Evolutionary conservation across 2,329 filamentous ascomycete genomes (phyloP).

Genomic region (Diaporthe caulivora): DNA sequence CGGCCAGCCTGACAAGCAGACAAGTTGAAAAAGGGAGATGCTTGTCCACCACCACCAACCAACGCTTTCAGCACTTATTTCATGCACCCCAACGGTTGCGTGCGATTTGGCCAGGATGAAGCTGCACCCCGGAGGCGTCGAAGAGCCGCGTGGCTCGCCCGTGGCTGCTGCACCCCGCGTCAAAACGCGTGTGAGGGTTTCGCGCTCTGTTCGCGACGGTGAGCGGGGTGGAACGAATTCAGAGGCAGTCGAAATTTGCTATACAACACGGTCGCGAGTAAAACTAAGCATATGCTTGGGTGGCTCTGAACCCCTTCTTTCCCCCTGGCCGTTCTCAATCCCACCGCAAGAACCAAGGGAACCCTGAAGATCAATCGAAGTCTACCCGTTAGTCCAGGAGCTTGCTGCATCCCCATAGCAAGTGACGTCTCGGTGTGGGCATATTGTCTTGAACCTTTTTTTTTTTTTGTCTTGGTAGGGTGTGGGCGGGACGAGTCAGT

Average conservation of each 20-base stretch:
- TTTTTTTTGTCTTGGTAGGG: neutral
- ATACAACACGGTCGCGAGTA: too few species aligned
- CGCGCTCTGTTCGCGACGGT: conserved; percentile 33
- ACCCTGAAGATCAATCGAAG: neutral
- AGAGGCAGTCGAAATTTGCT: neutral
- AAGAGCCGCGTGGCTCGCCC: conserved; percentile 15
- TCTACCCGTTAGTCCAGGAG: neutral
- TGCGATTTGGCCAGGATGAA: conserved; percentile 27
- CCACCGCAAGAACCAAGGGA: neutral
- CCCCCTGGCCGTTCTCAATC: neutral
- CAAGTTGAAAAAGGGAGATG: conserved; percentile 24
- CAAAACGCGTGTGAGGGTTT: conserved; percentile 25
- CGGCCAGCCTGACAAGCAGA: neutral
- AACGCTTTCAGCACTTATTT: neutral
- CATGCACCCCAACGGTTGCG: neutral
- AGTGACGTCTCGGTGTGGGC: neutral
- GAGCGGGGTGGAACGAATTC: neutral
- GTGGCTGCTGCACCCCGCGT: conserved; percentile 9
- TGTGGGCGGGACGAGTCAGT: conserved; percentile 29
- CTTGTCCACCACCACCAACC: neutral
- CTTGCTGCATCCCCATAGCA: neutral
- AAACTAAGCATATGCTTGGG: neutral
- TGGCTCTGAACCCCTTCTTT: neutral
- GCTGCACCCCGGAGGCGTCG: neutral
- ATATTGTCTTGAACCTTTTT: neutral